phyloP scores from a whole-genome alignment of 108 stramenopile genomes.

The Cyclotella distinguenda region DNA sequence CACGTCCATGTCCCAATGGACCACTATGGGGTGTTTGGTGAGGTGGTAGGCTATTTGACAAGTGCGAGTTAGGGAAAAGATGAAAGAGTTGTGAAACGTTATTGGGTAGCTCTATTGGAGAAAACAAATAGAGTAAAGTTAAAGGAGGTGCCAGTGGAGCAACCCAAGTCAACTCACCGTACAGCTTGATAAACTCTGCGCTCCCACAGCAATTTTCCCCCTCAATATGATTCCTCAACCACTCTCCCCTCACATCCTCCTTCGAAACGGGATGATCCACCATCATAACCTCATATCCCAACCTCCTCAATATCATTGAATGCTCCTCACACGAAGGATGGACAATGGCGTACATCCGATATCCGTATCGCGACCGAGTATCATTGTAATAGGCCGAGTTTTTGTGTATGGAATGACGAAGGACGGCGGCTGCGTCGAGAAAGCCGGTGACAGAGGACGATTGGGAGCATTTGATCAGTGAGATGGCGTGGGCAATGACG shows the following conservation, averaged over 20 bases:
- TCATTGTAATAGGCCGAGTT: slow-evolving; percentile 38
- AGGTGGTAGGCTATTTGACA: slow-evolving; percentile 56
- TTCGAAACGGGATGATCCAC: slow-evolving; percentile 30
- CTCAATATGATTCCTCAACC: slow-evolving; percentile 54
- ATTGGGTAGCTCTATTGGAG: neutral
- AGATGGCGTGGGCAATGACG: slow-evolving; percentile 64
- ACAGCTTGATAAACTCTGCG: slow-evolving; percentile 65
- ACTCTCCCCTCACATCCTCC: slow-evolving; percentile 41
- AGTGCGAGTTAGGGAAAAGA: neutral
- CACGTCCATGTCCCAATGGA: slow-evolving; percentile 72
- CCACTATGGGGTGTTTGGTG: slow-evolving; percentile 58
- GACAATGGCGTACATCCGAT: slow-evolving; percentile 70
- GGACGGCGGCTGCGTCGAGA: slow-evolving; percentile 55
- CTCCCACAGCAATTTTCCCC: slow-evolving; percentile 68
- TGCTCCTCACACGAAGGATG: slow-evolving; percentile 34
- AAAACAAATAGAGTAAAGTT: neutral
- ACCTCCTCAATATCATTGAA: slow-evolving; percentile 1
- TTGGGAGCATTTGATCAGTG: slow-evolving; percentile 68
- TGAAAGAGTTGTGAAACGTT: neutral
- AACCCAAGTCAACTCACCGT: slow-evolving; percentile 36
- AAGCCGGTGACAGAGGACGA: slow-evolving; percentile 47
- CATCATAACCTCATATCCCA: slow-evolving; percentile 32
- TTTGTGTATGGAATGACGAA: slow-evolving; percentile 64
- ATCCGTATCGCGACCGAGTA: slow-evolving; percentile 38
- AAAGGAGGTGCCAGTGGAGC: neutral